Evolutionary conservation across 163 green algal genomes (phyloP).

Genomic region (Prototheca stagnorum): DNA sequence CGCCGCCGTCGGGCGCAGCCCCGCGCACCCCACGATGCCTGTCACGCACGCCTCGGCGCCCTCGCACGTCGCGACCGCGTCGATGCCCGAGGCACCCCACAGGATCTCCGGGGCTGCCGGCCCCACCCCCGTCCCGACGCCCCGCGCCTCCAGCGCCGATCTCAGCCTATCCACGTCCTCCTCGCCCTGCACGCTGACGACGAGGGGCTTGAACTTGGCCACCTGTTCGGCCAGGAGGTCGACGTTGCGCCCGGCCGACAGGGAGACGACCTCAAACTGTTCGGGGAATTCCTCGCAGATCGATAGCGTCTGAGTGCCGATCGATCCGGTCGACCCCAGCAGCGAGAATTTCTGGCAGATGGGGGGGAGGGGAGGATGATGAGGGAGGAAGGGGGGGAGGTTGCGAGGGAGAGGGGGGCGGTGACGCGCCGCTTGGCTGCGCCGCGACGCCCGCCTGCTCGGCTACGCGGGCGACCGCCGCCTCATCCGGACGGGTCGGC

Average conservation of each 20-base stretch:
- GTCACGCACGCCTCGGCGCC: slow-evolving; percentile 63
- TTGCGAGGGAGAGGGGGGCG: too few species aligned
- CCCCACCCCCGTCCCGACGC: slow-evolving; percentile 50
- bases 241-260: slow-evolving; percentile 71
- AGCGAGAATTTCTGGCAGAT: slow-evolving; percentile 72
- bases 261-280: slow-evolving; percentile 74
- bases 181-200: slow-evolving; percentile 69
- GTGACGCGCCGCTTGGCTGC: too few species aligned
- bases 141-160: slow-evolving; percentile 56
- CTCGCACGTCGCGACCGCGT: slow-evolving; percentile 51
- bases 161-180: slow-evolving; percentile 51
- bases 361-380: too few species aligned
- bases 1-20: slow-evolving; percentile 82
- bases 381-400: too few species aligned
- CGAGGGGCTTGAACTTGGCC: slow-evolving; percentile 67
- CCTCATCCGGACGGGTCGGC: too few species aligned
- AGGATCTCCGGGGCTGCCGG: slow-evolving; percentile 73
- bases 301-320: slow-evolving; percentile 93
- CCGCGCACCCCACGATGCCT: slow-evolving; percentile 91
- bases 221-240: slow-evolving; percentile 77
- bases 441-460: too few species aligned
- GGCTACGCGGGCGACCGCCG: too few species aligned
- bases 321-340: slow-evolving; percentile 73
- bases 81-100: slow-evolving; percentile 43
- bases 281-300: slow-evolving; percentile 88